phyloP scores from a whole-genome alignment of 768 basidiomycete species.

The Dendrothele bispora region DNA sequence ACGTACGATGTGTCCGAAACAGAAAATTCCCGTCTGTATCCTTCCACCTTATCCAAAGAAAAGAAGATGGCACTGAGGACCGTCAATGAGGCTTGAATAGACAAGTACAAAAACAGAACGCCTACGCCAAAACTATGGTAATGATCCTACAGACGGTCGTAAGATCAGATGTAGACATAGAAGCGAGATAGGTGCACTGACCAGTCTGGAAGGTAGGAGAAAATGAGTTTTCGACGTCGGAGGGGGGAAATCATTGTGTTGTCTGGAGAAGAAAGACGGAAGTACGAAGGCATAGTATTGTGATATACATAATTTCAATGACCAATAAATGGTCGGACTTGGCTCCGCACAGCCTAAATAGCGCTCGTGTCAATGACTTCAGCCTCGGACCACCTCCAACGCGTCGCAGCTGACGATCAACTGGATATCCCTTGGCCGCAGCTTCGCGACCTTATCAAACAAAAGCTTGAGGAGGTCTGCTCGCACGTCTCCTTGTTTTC shows the following conservation, averaged over 20 bases:
- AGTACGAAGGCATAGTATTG: no score
- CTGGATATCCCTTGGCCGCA: slow-evolving; percentile 54
- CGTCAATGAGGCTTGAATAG: background rate
- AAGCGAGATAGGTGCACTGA: slow-evolving; percentile 28
- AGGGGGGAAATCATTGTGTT: background rate
- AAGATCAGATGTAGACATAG: background rate
- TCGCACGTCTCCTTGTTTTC: no score
- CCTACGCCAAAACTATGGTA: slow-evolving; percentile 68
- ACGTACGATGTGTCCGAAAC: slow-evolving; percentile 74
- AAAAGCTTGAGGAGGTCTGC: slow-evolving; percentile 64
- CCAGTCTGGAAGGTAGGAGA: slow-evolving; percentile 80
- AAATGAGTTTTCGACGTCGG: slow-evolving; percentile 36
- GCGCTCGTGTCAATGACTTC: no score
- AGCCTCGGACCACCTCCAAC: no score
- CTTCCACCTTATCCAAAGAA: slow-evolving; percentile 61
- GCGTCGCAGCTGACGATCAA: background rate
- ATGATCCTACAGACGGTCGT: slow-evolving; percentile 49
- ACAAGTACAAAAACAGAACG: slow-evolving; percentile 21
- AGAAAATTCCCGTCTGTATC: slow-evolving; percentile 79
- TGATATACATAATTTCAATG: no score
- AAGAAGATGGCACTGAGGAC: slow-evolving; percentile 56
- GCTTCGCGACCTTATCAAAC: slow-evolving; percentile 71
- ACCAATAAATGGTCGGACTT: no score
- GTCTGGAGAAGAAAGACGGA: no score
- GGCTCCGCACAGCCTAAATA: no score